Evolutionary conservation across 192 early-diverging fungal species (phyloP).

Genomic region (Backusella morwellensis): DNA sequence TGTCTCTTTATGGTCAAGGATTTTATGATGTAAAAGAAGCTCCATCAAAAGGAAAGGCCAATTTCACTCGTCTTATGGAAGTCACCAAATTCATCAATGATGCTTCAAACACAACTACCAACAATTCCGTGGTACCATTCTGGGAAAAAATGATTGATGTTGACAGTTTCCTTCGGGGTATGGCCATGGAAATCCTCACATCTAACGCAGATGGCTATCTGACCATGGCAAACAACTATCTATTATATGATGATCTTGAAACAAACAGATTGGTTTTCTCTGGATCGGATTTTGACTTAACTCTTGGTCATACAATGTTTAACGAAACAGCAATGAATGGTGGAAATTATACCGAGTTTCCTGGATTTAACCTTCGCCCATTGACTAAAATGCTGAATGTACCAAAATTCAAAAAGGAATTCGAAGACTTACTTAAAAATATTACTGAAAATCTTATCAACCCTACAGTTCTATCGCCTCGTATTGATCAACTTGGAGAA

Average conservation of each 20-base stretch:
- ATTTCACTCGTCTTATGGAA: constrained; percentile 3
- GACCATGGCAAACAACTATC: constrained; percentile 15
- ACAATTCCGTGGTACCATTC: background rate
- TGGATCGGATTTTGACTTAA: constrained; percentile 17
- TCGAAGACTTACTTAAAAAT: constrained; percentile 3
- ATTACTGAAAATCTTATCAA: background rate
- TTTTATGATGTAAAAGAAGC: background rate
- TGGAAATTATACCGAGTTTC: constrained; percentile 21
- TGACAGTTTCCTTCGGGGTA: constrained; percentile 17
- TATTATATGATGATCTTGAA: constrained; percentile 17
- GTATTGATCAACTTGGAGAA: background rate
- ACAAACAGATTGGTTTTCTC: background rate
- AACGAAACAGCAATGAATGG: background rate
- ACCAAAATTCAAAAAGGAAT: background rate
- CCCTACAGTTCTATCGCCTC: background rate
- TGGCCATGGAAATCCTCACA: constrained; percentile 16
- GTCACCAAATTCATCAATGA: background rate
- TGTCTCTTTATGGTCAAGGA: background rate
- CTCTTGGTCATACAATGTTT: constrained; percentile 1
- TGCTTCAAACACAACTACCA: background rate
- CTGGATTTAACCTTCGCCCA: background rate
- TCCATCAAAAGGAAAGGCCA: background rate
- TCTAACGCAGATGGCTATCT: constrained; percentile 22
- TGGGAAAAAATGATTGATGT: constrained; percentile 4
- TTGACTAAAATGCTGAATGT: constrained; percentile 8